phyloP scores from a whole-genome alignment of 2,329 filamentous ascomycete species.

The Waltergamsia citrina region DNA sequence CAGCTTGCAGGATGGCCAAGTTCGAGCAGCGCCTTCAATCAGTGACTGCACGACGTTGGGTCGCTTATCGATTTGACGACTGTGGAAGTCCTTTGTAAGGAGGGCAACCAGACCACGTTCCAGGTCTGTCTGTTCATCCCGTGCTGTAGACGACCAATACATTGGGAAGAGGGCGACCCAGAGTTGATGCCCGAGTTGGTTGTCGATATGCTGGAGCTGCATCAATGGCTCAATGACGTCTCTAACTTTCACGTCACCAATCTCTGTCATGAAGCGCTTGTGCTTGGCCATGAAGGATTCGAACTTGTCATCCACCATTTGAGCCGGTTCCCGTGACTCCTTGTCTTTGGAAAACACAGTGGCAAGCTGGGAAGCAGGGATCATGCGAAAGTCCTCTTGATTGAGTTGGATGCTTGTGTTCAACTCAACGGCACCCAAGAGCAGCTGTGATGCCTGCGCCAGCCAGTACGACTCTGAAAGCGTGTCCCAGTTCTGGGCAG shows the following conservation, averaged over 20 bases:
- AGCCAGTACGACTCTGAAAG: conserved; percentile 95
- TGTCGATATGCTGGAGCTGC: conserved; percentile 86
- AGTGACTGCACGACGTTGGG: conserved; percentile 94
- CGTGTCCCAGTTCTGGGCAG: conserved; percentile 94
- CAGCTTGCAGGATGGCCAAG: conserved; percentile 81
- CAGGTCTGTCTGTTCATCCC: conserved; percentile 82
- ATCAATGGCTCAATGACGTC: conserved; percentile 85
- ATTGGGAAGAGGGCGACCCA: conserved; percentile 90
- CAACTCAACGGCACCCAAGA: conserved; percentile 86
- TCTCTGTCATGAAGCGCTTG: conserved; percentile 71
- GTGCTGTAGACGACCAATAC: conserved; percentile 81
- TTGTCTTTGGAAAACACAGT: conserved; percentile 68
- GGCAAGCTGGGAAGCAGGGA: conserved; percentile 65
- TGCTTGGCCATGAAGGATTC: conserved; percentile 72
- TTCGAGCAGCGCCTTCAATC: conserved; percentile 75
- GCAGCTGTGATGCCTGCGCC: conserved; percentile 84
- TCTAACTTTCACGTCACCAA: conserved; percentile 77
- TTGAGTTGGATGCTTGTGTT: conserved; percentile 71
- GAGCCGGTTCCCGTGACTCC: conserved; percentile 51
- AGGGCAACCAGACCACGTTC: conserved; percentile 86
- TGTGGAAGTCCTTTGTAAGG: conserved; percentile 91
- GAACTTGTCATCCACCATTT: conserved; percentile 74
- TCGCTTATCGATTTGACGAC: conserved; percentile 84
- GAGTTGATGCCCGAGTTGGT: conserved; percentile 72
- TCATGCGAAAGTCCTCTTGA: conserved; percentile 71